phyloP scores from a whole-genome alignment of 495 filamentous ascomycete genomes.

The Tuber melanosporum region DNA sequence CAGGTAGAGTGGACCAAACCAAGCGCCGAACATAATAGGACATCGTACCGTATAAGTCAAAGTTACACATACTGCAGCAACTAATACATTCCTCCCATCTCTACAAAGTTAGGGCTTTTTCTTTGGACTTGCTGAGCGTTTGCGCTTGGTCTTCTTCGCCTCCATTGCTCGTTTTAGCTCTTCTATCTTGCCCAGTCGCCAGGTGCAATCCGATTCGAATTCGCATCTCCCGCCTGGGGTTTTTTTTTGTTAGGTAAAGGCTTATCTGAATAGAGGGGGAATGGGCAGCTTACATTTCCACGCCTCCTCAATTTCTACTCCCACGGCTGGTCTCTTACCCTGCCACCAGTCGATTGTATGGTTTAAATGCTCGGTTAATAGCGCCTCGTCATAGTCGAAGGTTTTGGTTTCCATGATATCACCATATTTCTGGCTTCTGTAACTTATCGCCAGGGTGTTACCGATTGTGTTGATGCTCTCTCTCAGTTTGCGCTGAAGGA shows the following conservation, averaged over 20 bases:
- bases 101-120: neutral
- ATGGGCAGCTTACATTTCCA: constrained; percentile 67
- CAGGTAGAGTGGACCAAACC: neutral
- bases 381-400: constrained; percentile 61
- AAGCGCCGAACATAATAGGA: neutral
- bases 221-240: constrained; percentile 46
- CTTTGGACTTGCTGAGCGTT: neutral
- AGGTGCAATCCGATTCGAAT: constrained; percentile 52
- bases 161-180: constrained; percentile 62
- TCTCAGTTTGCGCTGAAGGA: constrained; percentile 57
- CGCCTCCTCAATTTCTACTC: constrained; percentile 79
- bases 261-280: constrained; percentile 34
- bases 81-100: neutral
- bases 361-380: constrained; percentile 57
- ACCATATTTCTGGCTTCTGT: constrained; percentile 50
- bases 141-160: constrained; percentile 62
- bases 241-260: constrained; percentile 15
- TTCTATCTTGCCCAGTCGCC: constrained; percentile 52
- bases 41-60: neutral
- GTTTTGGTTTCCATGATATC: constrained; percentile 59
- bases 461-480: constrained; percentile 52
- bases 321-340: constrained; percentile 66
- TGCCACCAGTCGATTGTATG: constrained; percentile 81
- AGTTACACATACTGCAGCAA: neutral
- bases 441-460: constrained; percentile 58